These are phyloP conservation scores for Pseudogymnoascus sp. DNA, from an alignment of 2,329 filamentous ascomycete genomes.

Conservation along the genomic window DNA sequence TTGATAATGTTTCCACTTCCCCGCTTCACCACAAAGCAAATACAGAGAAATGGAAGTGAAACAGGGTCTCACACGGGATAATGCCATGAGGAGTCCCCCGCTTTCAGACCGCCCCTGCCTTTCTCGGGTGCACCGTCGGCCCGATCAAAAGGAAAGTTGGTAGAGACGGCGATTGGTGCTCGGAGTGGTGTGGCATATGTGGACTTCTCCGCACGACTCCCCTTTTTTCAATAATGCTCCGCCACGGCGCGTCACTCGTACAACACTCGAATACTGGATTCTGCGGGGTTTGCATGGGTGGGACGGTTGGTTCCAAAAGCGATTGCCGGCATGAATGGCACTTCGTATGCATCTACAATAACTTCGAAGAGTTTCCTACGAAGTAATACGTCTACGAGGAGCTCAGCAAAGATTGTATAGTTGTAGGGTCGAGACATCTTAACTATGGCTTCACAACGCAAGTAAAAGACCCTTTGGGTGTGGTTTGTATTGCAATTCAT, in stretches of 20 bases:
- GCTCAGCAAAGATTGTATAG: not conserved
- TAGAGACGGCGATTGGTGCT: not conserved
- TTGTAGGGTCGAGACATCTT: not conserved
- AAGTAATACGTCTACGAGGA: not conserved
- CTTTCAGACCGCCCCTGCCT: not conserved
- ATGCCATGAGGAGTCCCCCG: not conserved
- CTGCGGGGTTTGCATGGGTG: not conserved
- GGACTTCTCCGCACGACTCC: not conserved
- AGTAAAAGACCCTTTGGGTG: not conserved
- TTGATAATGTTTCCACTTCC: not conserved
- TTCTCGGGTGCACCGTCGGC: not conserved
- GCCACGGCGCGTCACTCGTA: not conserved
- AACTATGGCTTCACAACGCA: not conserved
- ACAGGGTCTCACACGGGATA: not conserved
- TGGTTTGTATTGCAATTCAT: conserved; percentile 2
- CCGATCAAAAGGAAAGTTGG: not conserved
- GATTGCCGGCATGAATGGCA: conserved; percentile 1
- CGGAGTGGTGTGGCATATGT: not conserved
- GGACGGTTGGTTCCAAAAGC: not conserved
- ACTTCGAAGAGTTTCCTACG: not conserved
- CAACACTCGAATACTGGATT: not conserved
- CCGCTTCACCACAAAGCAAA: not conserved
- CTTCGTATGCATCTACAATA: not conserved
- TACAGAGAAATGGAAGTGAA: conserved; percentile 3
- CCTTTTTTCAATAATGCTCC: not conserved